A percentile compares a stretch with the other conserved stretches of the same genome.
These are phyloP conservation scores for Candida sp. DNA, from an alignment of 1,139 yeast species.

Conservation along the genomic window DNA sequence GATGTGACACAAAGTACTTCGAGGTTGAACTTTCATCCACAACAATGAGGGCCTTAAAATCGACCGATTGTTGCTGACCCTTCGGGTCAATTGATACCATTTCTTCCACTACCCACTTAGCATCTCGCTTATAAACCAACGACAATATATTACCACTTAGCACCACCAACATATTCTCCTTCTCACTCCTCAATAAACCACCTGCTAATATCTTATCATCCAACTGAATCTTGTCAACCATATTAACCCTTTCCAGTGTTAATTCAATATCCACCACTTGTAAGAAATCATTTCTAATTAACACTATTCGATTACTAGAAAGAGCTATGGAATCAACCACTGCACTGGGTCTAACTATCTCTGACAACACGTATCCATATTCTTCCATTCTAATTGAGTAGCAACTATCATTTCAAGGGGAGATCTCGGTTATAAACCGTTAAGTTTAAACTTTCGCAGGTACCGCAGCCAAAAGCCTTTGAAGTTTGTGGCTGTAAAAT, in stretches of 20 bases:
- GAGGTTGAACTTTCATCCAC: conserved; percentile 14
- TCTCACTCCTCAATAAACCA: conserved; percentile 2
- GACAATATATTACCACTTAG: conserved; percentile 1
- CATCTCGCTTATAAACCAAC: conserved; percentile 4
- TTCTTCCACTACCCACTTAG: conserved; percentile 5
- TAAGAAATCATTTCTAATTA: neutral
- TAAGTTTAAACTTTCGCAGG: neutral
- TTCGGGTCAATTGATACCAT: conserved; percentile 15
- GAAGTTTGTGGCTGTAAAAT: neutral
- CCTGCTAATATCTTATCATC: conserved; percentile 5
- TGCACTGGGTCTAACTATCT: conserved; percentile 6
- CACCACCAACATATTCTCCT: conserved; percentile 4
- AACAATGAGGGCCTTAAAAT: conserved; percentile 19
- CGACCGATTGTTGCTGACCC: conserved; percentile 28
- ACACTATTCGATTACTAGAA: neutral
- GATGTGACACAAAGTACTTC: conserved; percentile 20
- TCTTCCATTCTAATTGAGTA: neutral
- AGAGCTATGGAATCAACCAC: neutral
- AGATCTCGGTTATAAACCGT: neutral
- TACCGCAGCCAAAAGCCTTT: neutral
- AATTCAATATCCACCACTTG: neutral
- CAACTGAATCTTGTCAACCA: neutral
- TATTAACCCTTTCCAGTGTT: neutral
- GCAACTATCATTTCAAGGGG: neutral
- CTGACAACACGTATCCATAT: conserved; percentile 18